phyloP scores from a whole-genome alignment of 1,284 basidiomycete species.

The Marasmius sp. region DNA sequence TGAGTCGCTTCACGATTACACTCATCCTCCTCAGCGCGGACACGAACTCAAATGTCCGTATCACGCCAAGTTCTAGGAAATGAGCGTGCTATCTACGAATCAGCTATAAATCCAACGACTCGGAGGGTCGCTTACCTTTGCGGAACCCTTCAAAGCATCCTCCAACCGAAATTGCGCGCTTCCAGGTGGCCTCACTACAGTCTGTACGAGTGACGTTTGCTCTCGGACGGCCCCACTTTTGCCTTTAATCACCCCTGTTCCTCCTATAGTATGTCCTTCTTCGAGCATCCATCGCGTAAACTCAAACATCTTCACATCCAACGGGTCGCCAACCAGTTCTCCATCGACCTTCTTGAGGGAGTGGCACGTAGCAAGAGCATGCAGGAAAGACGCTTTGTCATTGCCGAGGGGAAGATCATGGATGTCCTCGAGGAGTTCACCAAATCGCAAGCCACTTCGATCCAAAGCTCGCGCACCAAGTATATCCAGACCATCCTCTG shows the following conservation, averaged over 20 bases:
- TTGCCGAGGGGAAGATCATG: slow-evolving; percentile 83
- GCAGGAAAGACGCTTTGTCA: slow-evolving; percentile 82
- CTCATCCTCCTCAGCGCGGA: slow-evolving; percentile 95
- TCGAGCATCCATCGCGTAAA: slow-evolving; percentile 97
- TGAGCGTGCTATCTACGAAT: slow-evolving; percentile 74
- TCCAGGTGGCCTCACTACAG: slow-evolving; percentile 93
- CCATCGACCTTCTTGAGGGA: slow-evolving; percentile 92
- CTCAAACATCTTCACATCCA: slow-evolving; percentile 97
- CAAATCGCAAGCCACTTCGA: slow-evolving; percentile 75
- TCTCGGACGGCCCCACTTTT: slow-evolving; percentile 64
- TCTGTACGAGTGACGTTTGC: slow-evolving; percentile 92
- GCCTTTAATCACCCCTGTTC: slow-evolving; percentile 69
- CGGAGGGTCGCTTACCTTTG: slow-evolving; percentile 52
- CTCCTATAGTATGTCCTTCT: slow-evolving; percentile 73
- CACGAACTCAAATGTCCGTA: slow-evolving; percentile 96
- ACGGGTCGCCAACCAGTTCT: slow-evolving; percentile 89
- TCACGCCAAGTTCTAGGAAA: slow-evolving; percentile 95
- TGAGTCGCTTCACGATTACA: slow-evolving; percentile 94
- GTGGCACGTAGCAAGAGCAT: slow-evolving; percentile 96
- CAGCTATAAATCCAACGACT: not conserved
- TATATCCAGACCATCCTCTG: slow-evolving; percentile 97
- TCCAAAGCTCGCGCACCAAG: slow-evolving; percentile 88
- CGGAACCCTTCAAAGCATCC: slow-evolving; percentile 84
- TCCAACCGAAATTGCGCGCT: slow-evolving; percentile 87
- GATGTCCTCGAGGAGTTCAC: slow-evolving; percentile 87